A percentile compares a stretch with the other conserved stretches of the same genome.
Evolutionary conservation across 2,329 filamentous ascomycete species (phyloP).

Genomic region (Helotiales sp.): DNA sequence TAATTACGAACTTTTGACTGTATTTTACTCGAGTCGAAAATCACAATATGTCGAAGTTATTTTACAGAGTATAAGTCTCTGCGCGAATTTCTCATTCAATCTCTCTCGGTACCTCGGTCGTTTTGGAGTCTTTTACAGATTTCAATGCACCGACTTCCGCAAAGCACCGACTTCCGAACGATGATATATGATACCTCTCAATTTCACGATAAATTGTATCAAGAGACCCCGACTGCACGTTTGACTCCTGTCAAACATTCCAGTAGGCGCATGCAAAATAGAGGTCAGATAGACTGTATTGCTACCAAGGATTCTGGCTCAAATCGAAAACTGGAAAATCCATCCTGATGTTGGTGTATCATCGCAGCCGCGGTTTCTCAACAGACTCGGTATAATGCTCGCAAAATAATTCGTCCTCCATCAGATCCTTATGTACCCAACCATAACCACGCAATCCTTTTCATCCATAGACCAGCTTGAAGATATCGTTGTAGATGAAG

Average conservation of each 20-base stretch:
- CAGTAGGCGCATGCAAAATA: background rate
- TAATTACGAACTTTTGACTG: background rate
- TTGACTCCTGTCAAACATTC: background rate
- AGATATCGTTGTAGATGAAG: constrained; percentile 93
- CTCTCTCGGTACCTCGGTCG: background rate
- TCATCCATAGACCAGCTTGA: constrained; percentile 76
- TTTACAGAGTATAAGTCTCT: background rate
- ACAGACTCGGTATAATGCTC: constrained; percentile 28
- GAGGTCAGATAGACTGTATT: constrained; percentile 4
- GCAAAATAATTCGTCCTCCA: constrained; percentile 17
- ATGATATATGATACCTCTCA: background rate
- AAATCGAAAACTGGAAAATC: constrained; percentile 9
- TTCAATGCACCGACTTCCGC: no score
- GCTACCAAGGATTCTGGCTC: background rate
- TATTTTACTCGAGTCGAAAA: background rate
- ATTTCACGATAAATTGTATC: background rate
- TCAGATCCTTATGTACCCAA: constrained; percentile 24
- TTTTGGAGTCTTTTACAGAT: no score
- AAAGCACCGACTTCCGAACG: no score
- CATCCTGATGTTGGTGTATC: constrained; percentile 10
- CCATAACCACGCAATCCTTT: background rate
- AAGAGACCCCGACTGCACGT: background rate
- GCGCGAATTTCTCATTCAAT: background rate
- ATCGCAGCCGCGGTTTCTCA: constrained; percentile 19
- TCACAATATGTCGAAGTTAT: background rate